phyloP scores from a whole-genome alignment of 2,329 filamentous ascomycete species.

The Helotiales sp. region DNA sequence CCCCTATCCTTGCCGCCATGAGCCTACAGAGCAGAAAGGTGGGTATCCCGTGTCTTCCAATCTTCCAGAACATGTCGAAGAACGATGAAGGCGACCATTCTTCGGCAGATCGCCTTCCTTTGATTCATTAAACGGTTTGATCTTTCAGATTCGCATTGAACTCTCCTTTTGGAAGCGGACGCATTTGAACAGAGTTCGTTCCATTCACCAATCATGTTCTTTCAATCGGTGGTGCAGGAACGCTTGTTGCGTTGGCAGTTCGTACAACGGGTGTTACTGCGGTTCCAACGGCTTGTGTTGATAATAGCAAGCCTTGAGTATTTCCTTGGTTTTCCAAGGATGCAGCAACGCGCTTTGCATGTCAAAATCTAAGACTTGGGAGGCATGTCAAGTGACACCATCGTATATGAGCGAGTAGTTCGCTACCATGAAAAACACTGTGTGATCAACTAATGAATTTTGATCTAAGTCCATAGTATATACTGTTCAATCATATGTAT shows the following conservation, averaged over 20 bases:
- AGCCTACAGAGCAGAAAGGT: not conserved
- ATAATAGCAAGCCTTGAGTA: not conserved
- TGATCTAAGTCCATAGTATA: too few relatives aligned
- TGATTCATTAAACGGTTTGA: not conserved
- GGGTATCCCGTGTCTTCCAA: not conserved
- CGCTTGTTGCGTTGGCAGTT: not conserved
- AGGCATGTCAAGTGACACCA: not conserved
- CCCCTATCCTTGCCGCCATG: constrained; percentile 10
- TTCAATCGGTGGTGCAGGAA: not conserved
- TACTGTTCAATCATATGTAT: too few relatives aligned
- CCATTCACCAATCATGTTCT: not conserved
- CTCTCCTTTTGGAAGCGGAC: not conserved
- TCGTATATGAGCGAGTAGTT: not conserved
- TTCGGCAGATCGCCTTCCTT: not conserved
- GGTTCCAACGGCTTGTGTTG: not conserved
- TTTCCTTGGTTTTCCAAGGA: not conserved
- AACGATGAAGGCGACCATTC: not conserved
- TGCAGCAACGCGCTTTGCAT: not conserved
- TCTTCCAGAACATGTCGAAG: not conserved
- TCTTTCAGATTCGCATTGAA: not conserved
- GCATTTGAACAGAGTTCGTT: not conserved
- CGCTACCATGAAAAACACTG: not conserved
- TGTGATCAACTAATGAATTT: not conserved
- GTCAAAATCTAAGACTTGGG: not conserved
- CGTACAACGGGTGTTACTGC: constrained; percentile 7